Evolutionary conservation across 1,284 basidiomycete genomes (phyloP), one percentile per base, ranked within the genome.

Genomic region (Phylloporus sp.): DNA sequence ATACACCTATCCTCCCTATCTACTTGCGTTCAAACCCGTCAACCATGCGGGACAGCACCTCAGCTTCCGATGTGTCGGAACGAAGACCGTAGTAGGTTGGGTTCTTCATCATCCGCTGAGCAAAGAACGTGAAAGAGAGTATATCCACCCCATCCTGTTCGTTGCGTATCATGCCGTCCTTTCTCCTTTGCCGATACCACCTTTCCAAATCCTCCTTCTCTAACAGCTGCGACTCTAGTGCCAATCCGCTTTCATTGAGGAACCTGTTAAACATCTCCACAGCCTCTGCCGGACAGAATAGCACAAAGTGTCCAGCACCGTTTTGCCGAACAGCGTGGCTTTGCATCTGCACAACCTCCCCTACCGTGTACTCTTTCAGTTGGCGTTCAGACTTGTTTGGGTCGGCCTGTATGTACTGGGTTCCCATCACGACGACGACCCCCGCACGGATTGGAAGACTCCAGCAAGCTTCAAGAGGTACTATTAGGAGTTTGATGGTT

Each of bases 261-360:
- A 96, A 93, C 28, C 91, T 89, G 51, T 86, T 84, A 70, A 94
- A 90, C 17, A 90, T 89, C 69, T 93, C 90, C 69, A 88, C 84
- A 59, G 89, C 84, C 76, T 98, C 93, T 31, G 89, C 81, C 74
- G 96, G 93, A 76, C 95, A 96, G 79, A 98, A 92, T 64, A 98
- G 78, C 70, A 91, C 84, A 80, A 94, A 97, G 64, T 83, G 84
- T 1, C 93, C 95, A 24, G 78, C 73, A 34, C 79, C 81, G 20
- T 81, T 78, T 69, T 89, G 90, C 52, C 84, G 85, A 53, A 91
- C 85, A 1, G 96, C 95, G 31, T 90, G 86, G 56, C 94, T 89
- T 77, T 98, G 95, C 94, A 99, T 98, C 62, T 89, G 88, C 57
- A 93, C 88, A 52, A 99, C 78, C 71, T 98, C 96, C 37, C 87